phyloP scores from a whole-genome alignment of 495 filamentous ascomycete species.

The Astrocystis sublimbata region DNA sequence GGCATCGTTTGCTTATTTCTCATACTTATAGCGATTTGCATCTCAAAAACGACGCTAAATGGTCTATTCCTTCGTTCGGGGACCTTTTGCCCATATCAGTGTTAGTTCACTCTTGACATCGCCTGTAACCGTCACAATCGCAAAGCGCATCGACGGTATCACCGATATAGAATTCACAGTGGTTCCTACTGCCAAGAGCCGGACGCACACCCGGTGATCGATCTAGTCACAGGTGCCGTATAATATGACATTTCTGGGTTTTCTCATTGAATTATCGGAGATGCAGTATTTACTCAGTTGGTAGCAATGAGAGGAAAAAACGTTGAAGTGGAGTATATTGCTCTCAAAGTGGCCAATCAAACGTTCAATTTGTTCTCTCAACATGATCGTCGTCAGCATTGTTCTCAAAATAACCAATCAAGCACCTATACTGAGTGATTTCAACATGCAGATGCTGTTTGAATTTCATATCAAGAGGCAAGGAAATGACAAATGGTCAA shows the following conservation, averaged over 20 bases:
- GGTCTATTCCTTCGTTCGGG: no score
- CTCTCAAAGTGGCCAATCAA: conserved; percentile 23
- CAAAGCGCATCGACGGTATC: background rate
- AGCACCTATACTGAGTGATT: background rate
- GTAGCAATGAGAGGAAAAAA: background rate
- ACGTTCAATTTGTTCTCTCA: conserved; percentile 3
- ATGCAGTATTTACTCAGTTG: background rate
- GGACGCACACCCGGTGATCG: no score
- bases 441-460: background rate
- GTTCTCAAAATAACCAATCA: conserved; percentile 25
- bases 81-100: no score
- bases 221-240: background rate
- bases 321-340: conserved; percentile 11
- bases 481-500: conserved; percentile 7
- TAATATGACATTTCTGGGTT: background rate
- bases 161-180: background rate
- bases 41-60: no score
- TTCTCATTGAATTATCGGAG: background rate
- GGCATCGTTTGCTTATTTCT: no score
- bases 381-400: conserved; percentile 18
- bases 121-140: background rate
- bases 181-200: background rate
- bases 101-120: no score
- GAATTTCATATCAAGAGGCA: background rate
- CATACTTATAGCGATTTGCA: no score